Evolutionary conservation across 2,329 filamentous ascomycete genomes (phyloP), one percentile per base, ranked within the genome.

Genomic region (Aspergillus flavus): DNA sequence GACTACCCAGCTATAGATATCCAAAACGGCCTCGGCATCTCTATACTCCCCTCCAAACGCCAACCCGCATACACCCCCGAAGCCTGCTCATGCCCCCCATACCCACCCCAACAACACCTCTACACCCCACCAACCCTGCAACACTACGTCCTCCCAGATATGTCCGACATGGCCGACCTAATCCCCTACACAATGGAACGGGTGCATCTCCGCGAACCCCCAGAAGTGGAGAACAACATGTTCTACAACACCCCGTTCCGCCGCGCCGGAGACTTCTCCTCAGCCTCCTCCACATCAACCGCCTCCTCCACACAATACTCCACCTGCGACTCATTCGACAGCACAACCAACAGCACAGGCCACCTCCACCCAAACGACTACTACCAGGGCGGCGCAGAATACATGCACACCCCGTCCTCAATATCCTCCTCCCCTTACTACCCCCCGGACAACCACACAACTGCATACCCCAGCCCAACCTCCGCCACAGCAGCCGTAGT

Each of bases 151-250:
- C 52, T 43, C 36, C 21, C 48, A 0, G 58, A 53, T 19, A 45
- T 60, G 46, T 11, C 39, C 4, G 58, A 41, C 21, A 28, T 53
- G 21, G 16, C 58, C 32, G 58, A 59, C 2, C 43, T 52, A 9
- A 52, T 30, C 36, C 36, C 58, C 16, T 54, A 60, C 58, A 41
- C 30, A 34, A 34, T 60, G 58, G 50, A 53, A 14, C 46, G 46
- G 21, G 36, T 34, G 21, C 36, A 55, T 39, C 32, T 55, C 4
- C 50, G 23, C 3, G 58, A 59, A 21, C 16, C 39, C 6, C 12
- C 46, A 6, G 57, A 59, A 16, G 12, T 59, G 58, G 36, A 53
- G 16, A 53, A 36, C 23, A 32, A 28, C 48, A 34, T 54, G 19
- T 36, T 21, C 19, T 28, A 50, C 7, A 19, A 16, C 7, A 19